Evolutionary conservation across 495 filamentous ascomycete genomes (phyloP), one percentile per base, ranked within the genome.

Genomic region (Astrothelium macrocarpum): DNA sequence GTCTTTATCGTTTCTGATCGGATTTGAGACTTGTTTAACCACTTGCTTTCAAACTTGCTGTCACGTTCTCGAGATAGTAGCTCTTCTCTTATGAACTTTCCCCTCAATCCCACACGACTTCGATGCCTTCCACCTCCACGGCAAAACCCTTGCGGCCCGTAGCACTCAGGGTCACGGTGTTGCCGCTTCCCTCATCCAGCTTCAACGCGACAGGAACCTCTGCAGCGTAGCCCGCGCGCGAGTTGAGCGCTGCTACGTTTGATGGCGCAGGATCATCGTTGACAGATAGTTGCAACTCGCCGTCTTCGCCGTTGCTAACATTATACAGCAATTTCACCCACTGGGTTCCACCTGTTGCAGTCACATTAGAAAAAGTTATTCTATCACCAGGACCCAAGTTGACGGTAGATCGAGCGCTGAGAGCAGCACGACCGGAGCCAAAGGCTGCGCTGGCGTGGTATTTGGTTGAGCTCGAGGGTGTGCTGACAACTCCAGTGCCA

Each of bases 261-360:
- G 75, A 70, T 10, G 67, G 60, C 0, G 69, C 63, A 26, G 71
- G 70, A 39, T 73, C 71, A 20, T 74, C 69, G 25, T 79, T 79
- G 59, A 78, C 72, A 39, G 66, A 71, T 25, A 79, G 71, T 60
- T 76, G 70, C n/a, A 71, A 74, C 56, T 79, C 72, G 18, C 73
- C 75, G 63, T 68, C 71, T 39, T 72, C 64, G 12, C 68, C 69
- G 36, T 70, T 70, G 26, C 70, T 70, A 26, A 75, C 71, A 10
- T 59, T 67, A 64, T 79, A 79, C 60, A 77, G 74, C 64, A 79
- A 67, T 42, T 76, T 73, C 26, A 79, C 64, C 77, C 77, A 79
- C 34, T 78, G 74, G 7, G 67, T 61, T 12, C 65, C 66, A 42
- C 77, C 77, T 7, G 71, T 71, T 16, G 75, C 76, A 18, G 75